A percentile compares a stretch with the other conserved stretches of the same genome.
Conservation (phyloP, 1,284 basidiomycete species). For the Pulveroboletus sp. region DNA sequence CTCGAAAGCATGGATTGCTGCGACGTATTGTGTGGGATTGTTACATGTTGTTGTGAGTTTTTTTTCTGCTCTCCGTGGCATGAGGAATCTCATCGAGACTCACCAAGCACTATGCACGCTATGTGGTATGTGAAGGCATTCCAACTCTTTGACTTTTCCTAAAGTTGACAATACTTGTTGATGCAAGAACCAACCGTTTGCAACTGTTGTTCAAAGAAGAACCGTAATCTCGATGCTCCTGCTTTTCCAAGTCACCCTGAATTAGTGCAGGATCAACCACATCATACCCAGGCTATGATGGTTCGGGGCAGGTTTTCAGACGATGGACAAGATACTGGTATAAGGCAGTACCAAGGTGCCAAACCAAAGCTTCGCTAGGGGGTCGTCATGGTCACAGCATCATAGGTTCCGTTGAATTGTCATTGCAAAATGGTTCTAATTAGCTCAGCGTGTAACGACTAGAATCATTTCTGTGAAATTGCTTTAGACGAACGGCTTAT, state of each 20-base stretch:
- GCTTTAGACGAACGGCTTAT: not conserved
- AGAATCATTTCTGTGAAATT: not conserved
- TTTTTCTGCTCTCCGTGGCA: not conserved
- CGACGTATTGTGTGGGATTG: constrained; percentile 24
- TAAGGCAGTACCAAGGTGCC: constrained; percentile 22
- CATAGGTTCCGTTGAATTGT: not conserved
- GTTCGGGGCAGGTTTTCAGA: constrained; percentile 9
- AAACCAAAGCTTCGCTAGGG: constrained; percentile 19
- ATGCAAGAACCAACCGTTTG: constrained; percentile 17
- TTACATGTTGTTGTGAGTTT: constrained; percentile 29
- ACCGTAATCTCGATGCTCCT: not conserved
- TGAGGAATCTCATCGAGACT: constrained; percentile 6
- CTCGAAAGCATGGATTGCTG: constrained; percentile 26
- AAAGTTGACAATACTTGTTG: not conserved
- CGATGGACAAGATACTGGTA: constrained; percentile 1
- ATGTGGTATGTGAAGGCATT: constrained; percentile 11
- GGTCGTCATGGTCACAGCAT: not conserved
- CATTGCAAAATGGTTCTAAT: not conserved
- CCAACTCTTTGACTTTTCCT: not conserved
- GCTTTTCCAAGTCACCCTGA: not conserved
- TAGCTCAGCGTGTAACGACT: not conserved
- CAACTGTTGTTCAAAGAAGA: constrained; percentile 21
- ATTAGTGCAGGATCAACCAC: constrained; percentile 22
- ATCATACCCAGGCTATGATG: constrained; percentile 16
- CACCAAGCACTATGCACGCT: constrained; percentile 21